These are phyloP conservation scores for Penicillium pulvis DNA, from an alignment of 495 filamentous ascomycete species.

Conservation along the genomic window DNA sequence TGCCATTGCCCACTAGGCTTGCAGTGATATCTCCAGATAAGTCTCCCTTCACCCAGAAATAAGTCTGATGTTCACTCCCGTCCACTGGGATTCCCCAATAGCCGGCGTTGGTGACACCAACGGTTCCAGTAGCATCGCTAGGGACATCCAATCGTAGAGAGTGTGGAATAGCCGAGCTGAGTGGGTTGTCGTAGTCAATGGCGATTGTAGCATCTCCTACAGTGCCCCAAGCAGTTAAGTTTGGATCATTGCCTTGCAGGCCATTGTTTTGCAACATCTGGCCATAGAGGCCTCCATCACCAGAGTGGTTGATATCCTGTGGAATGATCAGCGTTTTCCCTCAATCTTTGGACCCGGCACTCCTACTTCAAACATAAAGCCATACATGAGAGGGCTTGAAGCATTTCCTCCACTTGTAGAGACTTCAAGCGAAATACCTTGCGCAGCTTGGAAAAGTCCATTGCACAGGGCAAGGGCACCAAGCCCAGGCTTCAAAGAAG, in stretches of 20 bases:
- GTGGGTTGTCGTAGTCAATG: constrained; percentile 50
- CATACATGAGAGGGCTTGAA: constrained; percentile 53
- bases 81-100: constrained; percentile 64
- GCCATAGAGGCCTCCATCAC: constrained; percentile 72
- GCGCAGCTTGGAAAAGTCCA: constrained; percentile 9
- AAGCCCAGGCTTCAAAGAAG: constrained; percentile 13
- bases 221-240: constrained; percentile 52
- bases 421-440: constrained; percentile 33
- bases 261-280: constrained; percentile 68
- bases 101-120: constrained; percentile 57
- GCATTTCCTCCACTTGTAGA: constrained; percentile 46
- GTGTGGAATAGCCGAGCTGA: constrained; percentile 57
- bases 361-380: constrained; percentile 56
- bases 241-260: constrained; percentile 53
- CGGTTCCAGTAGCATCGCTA: constrained; percentile 33
- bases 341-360: constrained; percentile 13
- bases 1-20: constrained; percentile 27
- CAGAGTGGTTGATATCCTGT: constrained; percentile 66
- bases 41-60: constrained; percentile 53
- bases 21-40: constrained; percentile 21
- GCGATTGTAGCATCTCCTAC: constrained; percentile 51
- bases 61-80: constrained; percentile 47
- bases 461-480: constrained; percentile 11
- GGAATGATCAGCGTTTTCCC: background rate
- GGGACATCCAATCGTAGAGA: constrained; percentile 55